These are phyloP conservation scores for Cucurbita moschata DNA, from an alignment of 306 rosid genomes.

Conservation along the genomic window DNA sequence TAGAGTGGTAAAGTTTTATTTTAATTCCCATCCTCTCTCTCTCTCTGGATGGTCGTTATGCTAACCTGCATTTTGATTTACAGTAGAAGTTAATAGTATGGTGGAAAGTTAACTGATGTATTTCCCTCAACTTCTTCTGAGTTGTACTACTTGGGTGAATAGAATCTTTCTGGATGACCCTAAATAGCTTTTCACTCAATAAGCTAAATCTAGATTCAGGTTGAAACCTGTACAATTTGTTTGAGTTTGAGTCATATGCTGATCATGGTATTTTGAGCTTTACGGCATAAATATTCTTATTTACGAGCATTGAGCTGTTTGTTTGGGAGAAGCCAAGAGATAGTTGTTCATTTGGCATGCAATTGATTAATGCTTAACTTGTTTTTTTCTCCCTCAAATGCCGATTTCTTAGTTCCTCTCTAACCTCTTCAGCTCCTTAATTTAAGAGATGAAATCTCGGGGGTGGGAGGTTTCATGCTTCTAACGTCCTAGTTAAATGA, in stretches of 20 bases:
- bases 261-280: neutral
- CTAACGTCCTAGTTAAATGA: neutral
- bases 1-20: conserved; percentile 13
- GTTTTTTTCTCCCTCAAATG: neutral
- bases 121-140: neutral
- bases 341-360: neutral
- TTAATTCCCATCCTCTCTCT: neutral
- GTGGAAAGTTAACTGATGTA: neutral
- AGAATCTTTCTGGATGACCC: neutral
- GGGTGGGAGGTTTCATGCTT: neutral
- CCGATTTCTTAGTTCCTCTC: neutral
- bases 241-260: neutral
- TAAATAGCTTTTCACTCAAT: neutral
- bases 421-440: neutral
- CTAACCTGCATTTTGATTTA: neutral
- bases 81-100: neutral
- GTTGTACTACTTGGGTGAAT: neutral
- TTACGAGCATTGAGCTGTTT: neutral
- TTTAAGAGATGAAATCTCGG: neutral
- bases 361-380: neutral
- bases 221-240: neutral
- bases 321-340: neutral
- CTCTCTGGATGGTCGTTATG: neutral
- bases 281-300: neutral
- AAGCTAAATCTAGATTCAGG: neutral